Evolutionary conservation across 352 stramenopile species (phyloP).

Genomic region (Plasmopara muralis): DNA sequence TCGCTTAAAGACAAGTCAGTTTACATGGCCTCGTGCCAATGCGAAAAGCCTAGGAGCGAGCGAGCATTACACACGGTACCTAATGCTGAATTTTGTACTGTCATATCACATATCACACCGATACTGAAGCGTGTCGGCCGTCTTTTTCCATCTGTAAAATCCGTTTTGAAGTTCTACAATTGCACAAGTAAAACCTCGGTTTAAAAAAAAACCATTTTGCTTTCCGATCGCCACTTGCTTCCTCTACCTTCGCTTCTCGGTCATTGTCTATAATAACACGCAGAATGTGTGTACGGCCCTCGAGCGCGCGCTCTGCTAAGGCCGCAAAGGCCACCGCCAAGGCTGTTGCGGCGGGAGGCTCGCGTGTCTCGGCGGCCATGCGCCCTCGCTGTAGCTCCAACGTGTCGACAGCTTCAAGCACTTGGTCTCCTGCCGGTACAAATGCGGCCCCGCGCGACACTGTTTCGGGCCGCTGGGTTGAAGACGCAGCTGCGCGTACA

Average conservation of each 20-base stretch:
- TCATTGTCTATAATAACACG: constrained; percentile 5
- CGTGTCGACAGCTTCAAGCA: constrained; percentile 60
- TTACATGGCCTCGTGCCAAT: too few species aligned
- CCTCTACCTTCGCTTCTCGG: not conserved
- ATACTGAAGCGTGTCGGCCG: too few species aligned
- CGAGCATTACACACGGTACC: too few species aligned
- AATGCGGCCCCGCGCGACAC: constrained; percentile 37
- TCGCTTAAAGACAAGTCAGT: too few species aligned
- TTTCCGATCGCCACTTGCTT: not conserved
- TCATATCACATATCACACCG: too few species aligned
- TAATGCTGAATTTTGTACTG: too few species aligned
- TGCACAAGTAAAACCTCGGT: too few species aligned
- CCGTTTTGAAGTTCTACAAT: too few species aligned
- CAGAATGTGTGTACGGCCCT: constrained; percentile 42
- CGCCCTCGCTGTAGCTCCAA: constrained; percentile 52
- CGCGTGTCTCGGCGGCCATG: constrained; percentile 11
- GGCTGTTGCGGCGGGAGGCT: constrained; percentile 6
- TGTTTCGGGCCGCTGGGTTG: constrained; percentile 63
- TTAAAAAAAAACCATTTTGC: not conserved
- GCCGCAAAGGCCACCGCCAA: constrained; percentile 22
- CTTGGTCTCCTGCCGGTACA: constrained; percentile 48
- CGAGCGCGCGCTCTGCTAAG: constrained; percentile 22
- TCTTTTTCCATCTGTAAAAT: too few species aligned
- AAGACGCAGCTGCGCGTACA: constrained; percentile 40
- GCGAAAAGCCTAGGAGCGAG: too few species aligned